Base-by-base conservation (phyloP, 2,329 filamentous ascomycete genomes). In the Verticillium tricorpus region DNA sequence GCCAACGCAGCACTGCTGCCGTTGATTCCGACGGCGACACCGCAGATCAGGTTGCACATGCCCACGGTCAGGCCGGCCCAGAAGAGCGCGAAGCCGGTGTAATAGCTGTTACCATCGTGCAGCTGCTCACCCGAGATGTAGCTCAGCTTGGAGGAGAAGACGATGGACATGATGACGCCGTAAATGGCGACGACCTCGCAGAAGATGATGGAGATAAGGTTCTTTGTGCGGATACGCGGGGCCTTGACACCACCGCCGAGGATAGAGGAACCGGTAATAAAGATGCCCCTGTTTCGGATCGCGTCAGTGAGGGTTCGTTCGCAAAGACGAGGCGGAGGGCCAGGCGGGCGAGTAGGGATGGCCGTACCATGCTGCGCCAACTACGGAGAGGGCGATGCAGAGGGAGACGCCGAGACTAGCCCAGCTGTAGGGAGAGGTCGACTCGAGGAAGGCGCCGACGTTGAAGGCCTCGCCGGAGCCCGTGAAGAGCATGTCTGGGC, bases 171-270 rank as follows among this genome's bases (percentile, higher is more conserved):
- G 80, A 99, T 99, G 78, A 99, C 94, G 71, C 96, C 96, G 84
- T 99, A 99, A 77, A 99, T 99, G 78, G 95, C 95, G 72, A 99
- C 95, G 73, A 99, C 95, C 81, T 99, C 95, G 82, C 95, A 99
- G 81, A 99, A 99, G 80, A 99, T 98, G 78, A 99, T 99, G 71
- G 94, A 98, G 76, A 99, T 98, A 73, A 99, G 80, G 83, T 99
- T 99, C 88, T 99, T 99, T 66, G 95, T 99, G 76, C 95, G 92
- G 79, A 99, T 99, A 71, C 95, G 90, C 40, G 96, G 96, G 56
- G 95, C 94, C 78, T 91, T 94, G 73, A 99, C 95, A 81, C 95
- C 95, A 70, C 92, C 95, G 72, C 96, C 96, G 68, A 99, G 86
- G 75, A 99, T 99, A 62, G 95, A 97, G 63, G 93, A 96, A 70